Evolutionary conservation across 2,329 filamentous ascomycete species (phyloP), one percentile per base, ranked within the genome.

Genomic region (Fusarium scirpi): DNA sequence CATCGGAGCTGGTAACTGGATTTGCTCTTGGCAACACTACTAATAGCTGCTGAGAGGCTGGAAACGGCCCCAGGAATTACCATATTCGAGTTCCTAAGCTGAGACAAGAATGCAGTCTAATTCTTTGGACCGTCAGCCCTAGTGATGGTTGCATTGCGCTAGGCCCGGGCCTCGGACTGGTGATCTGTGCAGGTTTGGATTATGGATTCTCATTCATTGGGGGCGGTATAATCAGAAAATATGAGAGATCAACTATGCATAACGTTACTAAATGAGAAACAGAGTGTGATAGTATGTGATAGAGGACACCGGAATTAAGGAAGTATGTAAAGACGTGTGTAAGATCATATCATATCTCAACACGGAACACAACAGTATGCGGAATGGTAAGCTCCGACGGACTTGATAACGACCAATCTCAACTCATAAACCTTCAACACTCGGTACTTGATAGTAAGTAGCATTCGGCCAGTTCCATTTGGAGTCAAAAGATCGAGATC

Each of bases 51-150:
- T 38, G 18, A n/a, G 34, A 49, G 49, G 24, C 49, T 34, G 22
- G 41, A 34, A 29, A 18, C n/a, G 25, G 25, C 24, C 18, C 45
- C 25, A 27, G 45, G 18, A 41, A 29, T 41, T 43, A 13, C 49
- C 24, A 53, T n/a, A 38, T 43, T 27, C 32, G 53, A 34, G 53
- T 45, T 29, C 18, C 34, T 10, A 8, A 66, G 62, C 63, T 66
- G 62, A 61, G 47, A 64, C 11, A 46, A 34, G 38, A n/a, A 48
- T 38, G 48, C 38, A 34, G 56, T 27, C 63, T 67, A 67, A 30
- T 55, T 55, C 48, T 48, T 41, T 55, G 11, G 49, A 24, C 55
- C n/a, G 63, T 67, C 46, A 67, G 57, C 64, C 54, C 64, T 67
- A 67, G 56, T 46, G 32, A 32, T 38, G 41, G 27, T 16, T 51